phyloP scores from a whole-genome alignment of 139 green algal genomes.

The Zygnema circumcarinatum region DNA sequence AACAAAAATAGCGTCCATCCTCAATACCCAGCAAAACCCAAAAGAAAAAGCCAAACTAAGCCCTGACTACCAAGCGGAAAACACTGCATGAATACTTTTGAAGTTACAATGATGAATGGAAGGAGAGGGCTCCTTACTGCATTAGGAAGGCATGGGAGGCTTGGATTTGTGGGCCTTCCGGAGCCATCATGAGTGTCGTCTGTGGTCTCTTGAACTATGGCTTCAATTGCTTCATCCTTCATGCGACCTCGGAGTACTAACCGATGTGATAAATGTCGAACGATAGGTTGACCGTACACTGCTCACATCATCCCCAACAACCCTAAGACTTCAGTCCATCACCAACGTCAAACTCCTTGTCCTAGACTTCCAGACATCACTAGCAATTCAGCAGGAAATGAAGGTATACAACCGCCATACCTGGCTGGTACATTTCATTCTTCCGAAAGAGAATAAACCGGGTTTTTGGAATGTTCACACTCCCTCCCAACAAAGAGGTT shows the following conservation, averaged over 20 bases:
- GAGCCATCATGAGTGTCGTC: neutral
- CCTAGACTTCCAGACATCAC: too few species aligned
- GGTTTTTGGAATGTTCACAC: neutral
- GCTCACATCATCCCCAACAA: neutral
- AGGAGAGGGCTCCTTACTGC: neutral
- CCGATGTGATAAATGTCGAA: neutral
- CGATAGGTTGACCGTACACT: neutral
- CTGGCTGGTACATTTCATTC: neutral
- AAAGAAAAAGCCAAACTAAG: too few species aligned
- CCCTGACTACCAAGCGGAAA: too few species aligned
- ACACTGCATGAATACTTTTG: too few species aligned
- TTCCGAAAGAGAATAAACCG: constrained; percentile 2
- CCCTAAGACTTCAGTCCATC: too few species aligned
- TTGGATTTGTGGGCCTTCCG: neutral
- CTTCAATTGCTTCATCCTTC: neutral
- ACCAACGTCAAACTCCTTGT: too few species aligned
- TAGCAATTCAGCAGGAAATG: too few species aligned
- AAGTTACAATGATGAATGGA: too few species aligned
- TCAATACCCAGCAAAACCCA: too few species aligned
- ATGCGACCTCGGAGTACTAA: neutral
- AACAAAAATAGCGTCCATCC: too few species aligned
- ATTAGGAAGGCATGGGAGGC: neutral
- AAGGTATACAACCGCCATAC: too few species aligned
- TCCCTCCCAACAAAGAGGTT: constrained; percentile 1
- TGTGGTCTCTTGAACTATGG: neutral